Evolutionary conservation across 83 land plant genomes (phyloP).

Genomic region (Picea abies): DNA sequence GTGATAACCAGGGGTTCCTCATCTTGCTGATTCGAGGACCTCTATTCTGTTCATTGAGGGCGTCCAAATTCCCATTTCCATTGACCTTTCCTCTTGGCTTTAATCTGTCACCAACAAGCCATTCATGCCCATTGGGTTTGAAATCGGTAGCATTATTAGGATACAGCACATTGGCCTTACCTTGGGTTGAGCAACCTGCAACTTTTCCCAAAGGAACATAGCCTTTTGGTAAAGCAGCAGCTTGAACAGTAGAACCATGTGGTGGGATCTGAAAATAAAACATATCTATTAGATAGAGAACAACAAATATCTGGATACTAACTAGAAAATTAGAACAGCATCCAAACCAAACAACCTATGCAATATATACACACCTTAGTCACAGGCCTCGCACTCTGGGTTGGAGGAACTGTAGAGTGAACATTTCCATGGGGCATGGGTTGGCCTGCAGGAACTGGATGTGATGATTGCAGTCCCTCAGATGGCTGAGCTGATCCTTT

Average conservation of each 20-base stretch:
- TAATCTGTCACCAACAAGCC: no score
- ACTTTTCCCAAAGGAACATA: conserved; percentile 5
- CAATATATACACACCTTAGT: neutral
- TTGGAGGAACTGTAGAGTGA: neutral
- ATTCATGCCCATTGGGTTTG: conserved; percentile 23
- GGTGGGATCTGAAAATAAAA: conserved; percentile 20
- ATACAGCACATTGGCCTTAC: conserved; percentile 28
- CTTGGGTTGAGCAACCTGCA: conserved; percentile 9
- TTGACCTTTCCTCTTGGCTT: no score
- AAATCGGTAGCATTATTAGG: conserved; percentile 17
- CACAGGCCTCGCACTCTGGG: neutral
- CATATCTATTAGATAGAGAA: neutral
- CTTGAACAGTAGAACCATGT: conserved; percentile 13
- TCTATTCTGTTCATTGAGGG: no score
- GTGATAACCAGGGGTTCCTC: neutral
- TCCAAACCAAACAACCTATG: neutral
- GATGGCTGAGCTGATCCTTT: neutral
- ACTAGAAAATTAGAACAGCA: no score
- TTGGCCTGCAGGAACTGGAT: neutral
- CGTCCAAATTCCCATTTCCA: neutral
- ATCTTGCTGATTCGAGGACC: no score
- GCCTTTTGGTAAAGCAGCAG: conserved; percentile 22
- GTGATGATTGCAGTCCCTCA: conserved; percentile 21
- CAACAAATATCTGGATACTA: neutral
- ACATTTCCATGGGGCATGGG: no score